These are phyloP conservation scores for Sarocladiaceae sp. DNA, from an alignment of 2,329 filamentous ascomycete genomes.

Conservation along the genomic window DNA sequence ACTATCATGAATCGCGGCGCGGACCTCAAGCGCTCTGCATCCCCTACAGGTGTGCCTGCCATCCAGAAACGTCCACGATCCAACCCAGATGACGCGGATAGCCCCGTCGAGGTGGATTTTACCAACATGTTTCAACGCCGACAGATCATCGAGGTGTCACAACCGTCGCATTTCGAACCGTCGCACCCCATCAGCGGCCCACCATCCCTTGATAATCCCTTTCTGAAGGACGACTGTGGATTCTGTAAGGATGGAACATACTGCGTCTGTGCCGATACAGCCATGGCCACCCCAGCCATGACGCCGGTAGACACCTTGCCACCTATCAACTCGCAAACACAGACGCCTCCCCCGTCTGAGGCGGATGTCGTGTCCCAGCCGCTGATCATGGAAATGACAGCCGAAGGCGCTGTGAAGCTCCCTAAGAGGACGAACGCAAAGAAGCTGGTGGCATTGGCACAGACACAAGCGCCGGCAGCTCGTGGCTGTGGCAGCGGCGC, in stretches of 20 bases:
- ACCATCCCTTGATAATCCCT: conserved; percentile 29
- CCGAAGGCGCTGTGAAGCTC: conserved; percentile 55
- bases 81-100: conserved; percentile 37
- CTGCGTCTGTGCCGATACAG: conserved; percentile 69
- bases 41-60: conserved; percentile 33
- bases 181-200: conserved; percentile 30
- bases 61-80: conserved; percentile 52
- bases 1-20: conserved; percentile 31
- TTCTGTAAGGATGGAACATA: conserved; percentile 80
- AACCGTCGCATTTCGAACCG: conserved; percentile 17
- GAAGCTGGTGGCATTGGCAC: conserved; percentile 19
- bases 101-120: conserved; percentile 67
- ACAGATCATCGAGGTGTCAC: conserved; percentile 19
- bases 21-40: conserved; percentile 43
- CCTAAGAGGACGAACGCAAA: conserved; percentile 31
- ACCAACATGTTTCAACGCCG: conserved; percentile 56
- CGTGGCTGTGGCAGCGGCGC: conserved; percentile 57
- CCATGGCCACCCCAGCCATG: conserved; percentile 33
- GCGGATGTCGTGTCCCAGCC: conserved; percentile 48
- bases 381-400: conserved; percentile 51
- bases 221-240: conserved; percentile 64
- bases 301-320: conserved; percentile 33
- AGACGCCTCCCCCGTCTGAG: conserved; percentile 56
- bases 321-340: conserved; percentile 38
- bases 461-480: conserved; percentile 20